A percentile compares a stretch with the other conserved stretches of the same genome.
Conservation (phyloP, 2,329 filamentous ascomycete genomes). For the Ophiostoma sp. region DNA sequence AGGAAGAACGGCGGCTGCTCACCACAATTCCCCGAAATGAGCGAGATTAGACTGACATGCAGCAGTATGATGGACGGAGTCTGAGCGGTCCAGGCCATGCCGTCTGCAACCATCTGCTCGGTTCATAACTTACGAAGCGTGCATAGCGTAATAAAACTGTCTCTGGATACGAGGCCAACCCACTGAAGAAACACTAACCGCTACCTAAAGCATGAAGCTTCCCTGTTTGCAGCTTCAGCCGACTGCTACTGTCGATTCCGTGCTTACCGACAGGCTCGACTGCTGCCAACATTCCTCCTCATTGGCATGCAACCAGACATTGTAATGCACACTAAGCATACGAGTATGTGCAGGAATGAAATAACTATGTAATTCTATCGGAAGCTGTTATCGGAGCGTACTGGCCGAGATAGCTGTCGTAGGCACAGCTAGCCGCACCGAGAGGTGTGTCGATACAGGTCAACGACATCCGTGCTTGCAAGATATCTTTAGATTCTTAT, state of each 20-base stretch:
- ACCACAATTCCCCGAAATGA: conserved; percentile 21
- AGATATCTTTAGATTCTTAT: too few species aligned
- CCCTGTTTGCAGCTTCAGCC: neutral
- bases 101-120: neutral
- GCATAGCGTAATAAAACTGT: neutral
- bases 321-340: neutral
- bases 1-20: neutral
- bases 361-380: neutral
- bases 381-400: too few species aligned
- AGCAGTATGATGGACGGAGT: neutral
- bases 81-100: neutral
- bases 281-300: conserved; percentile 8
- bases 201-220: neutral
- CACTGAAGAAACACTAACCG: neutral
- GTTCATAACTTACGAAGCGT: neutral
- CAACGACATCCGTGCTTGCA: too few species aligned
- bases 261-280: neutral
- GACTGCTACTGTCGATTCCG: neutral
- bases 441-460: too few species aligned
- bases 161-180: neutral
- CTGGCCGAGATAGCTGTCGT: too few species aligned
- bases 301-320: neutral
- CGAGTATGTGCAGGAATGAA: neutral
- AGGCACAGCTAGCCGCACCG: too few species aligned
- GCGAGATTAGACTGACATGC: conserved; percentile 7